Base-by-base conservation (phyloP, 305 asterid species). In the Rubia balearica region DNA sequence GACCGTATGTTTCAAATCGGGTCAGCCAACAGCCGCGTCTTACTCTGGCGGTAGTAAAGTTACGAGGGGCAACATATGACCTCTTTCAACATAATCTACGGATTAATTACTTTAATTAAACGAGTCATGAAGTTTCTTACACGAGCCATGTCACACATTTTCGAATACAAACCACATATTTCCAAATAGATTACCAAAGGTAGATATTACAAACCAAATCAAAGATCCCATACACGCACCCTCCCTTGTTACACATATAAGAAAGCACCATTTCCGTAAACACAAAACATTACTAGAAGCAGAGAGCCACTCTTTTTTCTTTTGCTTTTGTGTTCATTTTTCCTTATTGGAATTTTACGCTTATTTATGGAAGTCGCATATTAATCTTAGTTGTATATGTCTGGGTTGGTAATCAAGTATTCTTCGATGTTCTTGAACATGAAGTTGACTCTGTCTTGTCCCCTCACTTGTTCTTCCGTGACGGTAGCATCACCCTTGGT, bases 71-170 rank as follows among this genome's bases (percentile, higher is more conserved):
- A n/a, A n/a, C n/a, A n/a, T n/a, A n/a, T n/a, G n/a, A n/a, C 30
- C 30, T 27, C 30, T 27, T 27, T 27, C 30, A 27, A 27, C 2
- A 0, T 2, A 66, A 86, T 79, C 77, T 71, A 79, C 2, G 2
- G 30, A 27, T 2, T 30, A 30, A 1, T 30, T 30, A 30, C 36
- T 30, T 2, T 30, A 30, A 3, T 30, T 36, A 36, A 36, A 36
- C 40, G 6, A 36, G 6, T 36, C 6, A 3, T 36, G 40, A 36
- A 36, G 0, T 36, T 36, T 36, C 12, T 48, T 6, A 3, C 12
- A 14, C 53, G 14, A 11, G 51, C 6, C 53, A 46, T 46, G n/a
- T 4, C 2, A 48, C 14, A 30, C 36, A 30, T 30, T 30, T 30
- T 30, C 36, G 36, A 30, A 30, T 12, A 48, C 5, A 48, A 48